Evolutionary conservation across 108 stramenopile genomes (phyloP).

Genomic region (Pinguiococcus pyrenoidosus): DNA sequence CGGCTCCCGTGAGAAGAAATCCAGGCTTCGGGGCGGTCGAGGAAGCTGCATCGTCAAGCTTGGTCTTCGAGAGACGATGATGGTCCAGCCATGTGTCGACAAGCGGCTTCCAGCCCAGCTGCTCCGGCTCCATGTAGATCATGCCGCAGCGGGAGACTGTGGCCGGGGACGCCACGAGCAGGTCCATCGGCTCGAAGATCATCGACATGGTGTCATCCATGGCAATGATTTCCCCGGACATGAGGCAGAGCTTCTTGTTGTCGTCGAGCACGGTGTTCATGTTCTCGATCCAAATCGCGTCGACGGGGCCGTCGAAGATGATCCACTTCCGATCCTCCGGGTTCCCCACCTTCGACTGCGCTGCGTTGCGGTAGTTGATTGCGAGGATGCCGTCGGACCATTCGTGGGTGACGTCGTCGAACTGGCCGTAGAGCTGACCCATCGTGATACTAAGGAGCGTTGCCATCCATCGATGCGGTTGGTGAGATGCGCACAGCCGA

Average conservation of each 20-base stretch:
- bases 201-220: conserved; percentile 51
- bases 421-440: conserved; percentile 51
- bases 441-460: conserved; percentile 42
- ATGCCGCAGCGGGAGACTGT: conserved; percentile 56
- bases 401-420: conserved; percentile 49
- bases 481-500: no score
- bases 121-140: conserved; percentile 54
- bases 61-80: background rate
- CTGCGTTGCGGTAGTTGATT: conserved; percentile 50
- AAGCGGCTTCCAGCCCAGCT: conserved; percentile 48
- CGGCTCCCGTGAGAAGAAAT: conserved; percentile 12
- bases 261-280: conserved; percentile 55
- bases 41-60: background rate
- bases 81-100: conserved; percentile 35
- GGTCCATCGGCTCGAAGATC: conserved; percentile 63
- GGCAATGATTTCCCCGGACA: conserved; percentile 55
- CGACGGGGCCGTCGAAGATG: conserved; percentile 54
- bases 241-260: conserved; percentile 55
- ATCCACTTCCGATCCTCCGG: conserved; percentile 54
- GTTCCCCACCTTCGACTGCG: conserved; percentile 14
- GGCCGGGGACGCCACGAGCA: conserved; percentile 49
- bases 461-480: no score
- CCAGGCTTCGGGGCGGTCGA: conserved; percentile 8
- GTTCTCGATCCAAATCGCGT: conserved; percentile 64
- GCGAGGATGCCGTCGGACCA: conserved; percentile 55